Base-by-base conservation (phyloP, 2,329 filamentous ascomycete genomes). In the Claviceps arundinis region DNA sequence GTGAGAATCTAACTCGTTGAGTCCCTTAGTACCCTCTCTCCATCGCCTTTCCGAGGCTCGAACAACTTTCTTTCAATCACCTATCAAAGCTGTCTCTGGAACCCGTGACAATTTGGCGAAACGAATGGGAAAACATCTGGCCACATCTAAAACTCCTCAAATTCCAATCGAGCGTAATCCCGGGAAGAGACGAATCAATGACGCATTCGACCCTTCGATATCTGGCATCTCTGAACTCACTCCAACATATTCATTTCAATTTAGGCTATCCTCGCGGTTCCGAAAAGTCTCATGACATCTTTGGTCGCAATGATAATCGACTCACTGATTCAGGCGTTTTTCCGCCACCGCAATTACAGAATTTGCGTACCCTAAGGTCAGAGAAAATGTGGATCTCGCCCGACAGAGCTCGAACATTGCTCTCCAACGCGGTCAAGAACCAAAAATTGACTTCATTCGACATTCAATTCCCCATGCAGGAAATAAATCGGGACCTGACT, bases 361-460 rank as follows among this genome's bases (percentile, higher is more conserved):
- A 63, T 8, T 51, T 68, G 11, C 62, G 59, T 9, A 59, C 60
- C 1, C 41, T 69, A 11, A 60, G 65, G 6, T 58, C 68, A 1
- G 56, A 57, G 5, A 54, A 58, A 1, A 58, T 61, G 19, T 53
- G 60, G 17, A 55, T 65, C 17, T 51, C 59, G 1, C 62, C 65
- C 4, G 30, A 53, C 13, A 58, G 52, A 5, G 58, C 65, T 7
- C 54, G 59, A 37, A 55, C 51, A 1, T 52, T 63, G 9, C 58
- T 70, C 17, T 51, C 53, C 9, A 52, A 57, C 16, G 52, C 66
- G 9, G 50, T 70, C 14, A 47, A 52, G 16, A 54, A 56, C 1
- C 59, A 61, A 22, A 64, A 59, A 14, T 58, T 71, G 4, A 58
- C 62, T 34, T 64, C 64, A 0, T 59, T 70, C 14, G 68, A 69